Evolutionary conservation across 805 yeast species (phyloP), one percentile per base, ranked within the genome.

Genomic region (Ogataea dorogensis): DNA sequence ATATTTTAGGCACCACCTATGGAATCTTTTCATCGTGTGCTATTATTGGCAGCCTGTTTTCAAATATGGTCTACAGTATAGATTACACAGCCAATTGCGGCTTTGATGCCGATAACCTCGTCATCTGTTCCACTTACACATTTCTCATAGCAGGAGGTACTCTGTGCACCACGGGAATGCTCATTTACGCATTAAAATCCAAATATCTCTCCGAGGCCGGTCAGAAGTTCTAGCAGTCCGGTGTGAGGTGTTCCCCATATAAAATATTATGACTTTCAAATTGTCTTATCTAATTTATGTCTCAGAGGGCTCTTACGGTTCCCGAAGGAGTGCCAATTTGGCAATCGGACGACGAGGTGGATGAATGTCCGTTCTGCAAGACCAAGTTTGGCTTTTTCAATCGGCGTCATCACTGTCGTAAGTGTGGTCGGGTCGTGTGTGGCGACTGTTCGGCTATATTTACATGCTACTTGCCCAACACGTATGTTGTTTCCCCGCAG

Each of bases 21-120:
- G 97, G 97, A 2, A 67, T 83, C 17, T 85, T 87, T 56, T 81
- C 87, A 73, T 70, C 85, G 22, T 93, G 94, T 0, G 95, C 96
- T 2, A 49, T 55, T 15, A 25, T 58, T 31, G 63, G 63, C 3
- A 56, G 54, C 23, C 36, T 58, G 37, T 35, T 51, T 25, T 33
- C 56, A n/a, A 58, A 95, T 93, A 56, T 86, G 33, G 48, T 79
- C 10, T 89, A 82, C 58, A 95, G 94, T 1, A 48, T 63, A n/a
- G 64, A 77, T 17, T 80, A 75, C 45, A 87, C 85, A 44, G 36
- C 42, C 11, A 52, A 60, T 34, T 64, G 75, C 24, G 17, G 37
- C 1, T 23, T 36, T 5, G 24, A 47, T 10, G 37, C 38, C 16
- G 47, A 45, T 20, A 40, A 41, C n/a, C 39, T 57, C 21, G 58